phyloP scores from a whole-genome alignment of 106 monocot genomes.

The Chionographis japonica region DNA sequence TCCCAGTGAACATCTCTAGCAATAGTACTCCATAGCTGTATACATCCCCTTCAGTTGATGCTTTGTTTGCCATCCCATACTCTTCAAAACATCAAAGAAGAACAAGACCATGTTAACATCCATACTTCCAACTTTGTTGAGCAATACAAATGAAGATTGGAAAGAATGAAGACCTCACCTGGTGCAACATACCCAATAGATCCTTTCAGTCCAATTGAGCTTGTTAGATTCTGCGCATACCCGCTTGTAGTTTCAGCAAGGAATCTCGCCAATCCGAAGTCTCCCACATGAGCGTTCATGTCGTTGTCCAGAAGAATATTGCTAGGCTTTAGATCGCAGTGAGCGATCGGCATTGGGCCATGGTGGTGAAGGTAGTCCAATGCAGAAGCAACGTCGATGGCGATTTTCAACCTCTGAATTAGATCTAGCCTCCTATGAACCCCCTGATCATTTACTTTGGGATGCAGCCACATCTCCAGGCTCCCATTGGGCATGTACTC shows the following conservation, averaged over 20 bases:
- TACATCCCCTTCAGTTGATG: slow-evolving; percentile 4
- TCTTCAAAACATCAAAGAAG: not conserved
- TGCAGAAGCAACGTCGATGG: too few species aligned
- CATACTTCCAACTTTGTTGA: not conserved
- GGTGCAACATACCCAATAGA: not conserved
- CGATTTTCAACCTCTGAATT: too few species aligned
- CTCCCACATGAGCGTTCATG: slow-evolving; percentile 3
- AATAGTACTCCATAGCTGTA: slow-evolving; percentile 14
- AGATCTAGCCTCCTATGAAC: not conserved
- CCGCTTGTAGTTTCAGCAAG: not conserved
- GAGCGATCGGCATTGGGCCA: too few species aligned
- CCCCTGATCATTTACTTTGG: not conserved
- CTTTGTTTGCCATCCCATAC: not conserved
- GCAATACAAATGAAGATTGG: not conserved
- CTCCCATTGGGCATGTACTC: too few species aligned
- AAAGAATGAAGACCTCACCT: too few species aligned
- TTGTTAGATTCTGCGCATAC: not conserved
- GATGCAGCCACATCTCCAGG: not conserved
- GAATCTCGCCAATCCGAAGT: slow-evolving; percentile 5
- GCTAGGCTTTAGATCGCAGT: not conserved
- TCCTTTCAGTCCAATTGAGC: not conserved
- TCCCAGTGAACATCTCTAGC: slow-evolving; percentile 18
- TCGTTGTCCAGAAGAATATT: slow-evolving; percentile 4
- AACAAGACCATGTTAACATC: too few species aligned
- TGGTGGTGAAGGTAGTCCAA: too few species aligned